Evolutionary conservation across 495 filamentous ascomycete genomes (phyloP), one percentile per base, ranked within the genome.

Genomic region (Aeminium ludgeri): DNA sequence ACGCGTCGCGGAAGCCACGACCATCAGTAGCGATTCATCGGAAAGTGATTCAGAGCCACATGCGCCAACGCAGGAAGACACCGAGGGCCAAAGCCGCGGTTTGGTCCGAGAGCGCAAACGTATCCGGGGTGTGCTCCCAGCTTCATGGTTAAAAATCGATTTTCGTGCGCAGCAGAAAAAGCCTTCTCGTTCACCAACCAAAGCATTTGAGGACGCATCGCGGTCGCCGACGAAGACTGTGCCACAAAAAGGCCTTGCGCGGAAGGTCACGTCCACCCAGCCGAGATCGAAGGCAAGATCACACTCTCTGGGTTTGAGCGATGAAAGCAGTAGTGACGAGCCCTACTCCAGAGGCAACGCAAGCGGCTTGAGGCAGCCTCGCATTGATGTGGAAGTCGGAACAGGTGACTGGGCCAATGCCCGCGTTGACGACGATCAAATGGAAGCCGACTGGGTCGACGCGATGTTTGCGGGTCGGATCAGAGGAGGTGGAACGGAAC

Each of bases 61-160:
- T 7, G 5, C 27, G 1, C 7, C 13, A 31, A n/a, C 18, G 19
- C 18, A 23, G 37, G 18, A 28, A 10, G 20, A 42, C 34, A 47
- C 44, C 29, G 50, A 59, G 16, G 43, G 55, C 8, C 23, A 25
- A 25, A 25, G 23, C 5, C 30, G 36, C 6, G 49, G 60, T 43
- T 36, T 75, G 10, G 50, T 55, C 45, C 53, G 52, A 38, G 51
- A 64, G 12, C 60, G 68, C 30, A 69, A 65, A 33, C 73, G 61
- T 43, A 87, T 87, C 33, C 76, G 74, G 40, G 86, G 86, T 28
- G 85, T 94, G 12, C 68, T 96, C 32, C 86, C 87, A 28, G 87
- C 87, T 4, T 95, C 87, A 2, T 93, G 80, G 78, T 66, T 91
- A 33, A 73, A 80, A 47, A 63, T 96, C 30, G 76, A 93, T 49